These are phyloP conservation scores for Tetrapisispora arboricola DNA, from an alignment of 805 yeast genomes.

Conservation along the genomic window DNA sequence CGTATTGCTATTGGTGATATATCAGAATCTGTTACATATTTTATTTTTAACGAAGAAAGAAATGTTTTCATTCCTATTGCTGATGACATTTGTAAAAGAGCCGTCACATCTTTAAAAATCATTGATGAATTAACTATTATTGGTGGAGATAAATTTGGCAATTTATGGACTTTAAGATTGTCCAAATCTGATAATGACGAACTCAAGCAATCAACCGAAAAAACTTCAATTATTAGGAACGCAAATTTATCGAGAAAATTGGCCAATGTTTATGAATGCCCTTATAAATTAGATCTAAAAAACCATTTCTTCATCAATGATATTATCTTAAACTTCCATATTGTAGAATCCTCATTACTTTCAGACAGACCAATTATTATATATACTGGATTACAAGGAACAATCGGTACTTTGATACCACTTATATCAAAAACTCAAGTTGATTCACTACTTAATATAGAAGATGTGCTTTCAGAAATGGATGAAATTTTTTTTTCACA, in stretches of 20 bases:
- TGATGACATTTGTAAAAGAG: slow-evolving; percentile 61
- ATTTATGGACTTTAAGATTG: slow-evolving; percentile 55
- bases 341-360: slow-evolving; percentile 25
- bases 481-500: slow-evolving; percentile 14
- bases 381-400: slow-evolving; percentile 74
- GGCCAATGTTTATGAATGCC: slow-evolving; percentile 26
- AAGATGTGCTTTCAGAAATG: slow-evolving; percentile 33
- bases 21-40: slow-evolving; percentile 50
- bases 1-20: slow-evolving; percentile 66
- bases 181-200: slow-evolving; percentile 37
- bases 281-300: slow-evolving; percentile 38
- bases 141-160: slow-evolving; percentile 86
- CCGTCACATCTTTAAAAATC: slow-evolving; percentile 47
- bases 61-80: slow-evolving; percentile 52
- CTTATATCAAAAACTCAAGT: slow-evolving; percentile 52
- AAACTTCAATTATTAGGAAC: not conserved
- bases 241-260: slow-evolving; percentile 4
- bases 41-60: slow-evolving; percentile 38
- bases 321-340: slow-evolving; percentile 50
- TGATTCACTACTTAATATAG: slow-evolving; percentile 46
- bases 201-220: not conserved
- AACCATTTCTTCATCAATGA: slow-evolving; percentile 64
- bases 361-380: slow-evolving; percentile 54
- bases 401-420: slow-evolving; percentile 67
- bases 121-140: slow-evolving; percentile 69